Evolutionary conservation across 352 stramenopile genomes (phyloP).

Genomic region (Globisporangium nunn): DNA sequence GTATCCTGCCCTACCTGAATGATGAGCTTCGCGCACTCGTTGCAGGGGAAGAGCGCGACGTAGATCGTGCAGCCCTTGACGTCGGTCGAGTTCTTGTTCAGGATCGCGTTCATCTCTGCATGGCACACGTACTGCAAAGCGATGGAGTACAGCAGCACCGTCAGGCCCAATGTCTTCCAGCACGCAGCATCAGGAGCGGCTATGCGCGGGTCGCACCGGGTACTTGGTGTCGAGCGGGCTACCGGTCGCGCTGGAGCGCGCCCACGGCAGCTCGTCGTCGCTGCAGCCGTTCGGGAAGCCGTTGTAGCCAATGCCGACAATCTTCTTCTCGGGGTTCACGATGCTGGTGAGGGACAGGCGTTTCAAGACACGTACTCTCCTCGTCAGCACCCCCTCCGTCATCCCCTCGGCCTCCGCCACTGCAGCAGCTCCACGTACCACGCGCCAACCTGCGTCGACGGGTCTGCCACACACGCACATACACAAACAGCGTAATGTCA

Average conservation of each 20-base stretch:
- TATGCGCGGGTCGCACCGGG: conserved; percentile 35
- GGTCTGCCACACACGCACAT: conserved; percentile 47
- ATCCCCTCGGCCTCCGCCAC: too few relatives aligned
- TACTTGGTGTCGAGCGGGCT: conserved; percentile 94
- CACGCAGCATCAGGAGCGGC: not conserved
- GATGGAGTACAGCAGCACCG: not conserved
- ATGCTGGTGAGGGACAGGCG: conserved; percentile 46
- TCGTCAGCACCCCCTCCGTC: too few relatives aligned
- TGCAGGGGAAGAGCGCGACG: conserved; percentile 97
- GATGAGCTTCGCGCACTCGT: conserved; percentile 98
- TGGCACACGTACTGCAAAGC: conserved; percentile 93
- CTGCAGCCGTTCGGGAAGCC: conserved; percentile 95
- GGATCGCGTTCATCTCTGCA: conserved; percentile 98
- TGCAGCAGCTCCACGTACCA: conserved; percentile 43
- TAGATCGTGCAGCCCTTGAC: conserved; percentile 95
- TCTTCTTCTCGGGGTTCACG: conserved; percentile 93
- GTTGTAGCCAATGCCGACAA: conserved; percentile 99
- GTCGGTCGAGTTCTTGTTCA: conserved; percentile 97
- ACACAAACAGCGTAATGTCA: too few relatives aligned
- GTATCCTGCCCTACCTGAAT: conserved; percentile 74
- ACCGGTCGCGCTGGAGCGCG: conserved; percentile 46
- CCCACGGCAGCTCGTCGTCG: conserved; percentile 95
- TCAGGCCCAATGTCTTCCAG: too few relatives aligned
- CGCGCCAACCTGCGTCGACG: conserved; percentile 96
- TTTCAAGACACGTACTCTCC: not conserved